Evolutionary conservation across 495 filamentous ascomycete genomes (phyloP), one percentile per base, ranked within the genome.

Genomic region (Aspergillus sclerotiicarbonarius): DNA sequence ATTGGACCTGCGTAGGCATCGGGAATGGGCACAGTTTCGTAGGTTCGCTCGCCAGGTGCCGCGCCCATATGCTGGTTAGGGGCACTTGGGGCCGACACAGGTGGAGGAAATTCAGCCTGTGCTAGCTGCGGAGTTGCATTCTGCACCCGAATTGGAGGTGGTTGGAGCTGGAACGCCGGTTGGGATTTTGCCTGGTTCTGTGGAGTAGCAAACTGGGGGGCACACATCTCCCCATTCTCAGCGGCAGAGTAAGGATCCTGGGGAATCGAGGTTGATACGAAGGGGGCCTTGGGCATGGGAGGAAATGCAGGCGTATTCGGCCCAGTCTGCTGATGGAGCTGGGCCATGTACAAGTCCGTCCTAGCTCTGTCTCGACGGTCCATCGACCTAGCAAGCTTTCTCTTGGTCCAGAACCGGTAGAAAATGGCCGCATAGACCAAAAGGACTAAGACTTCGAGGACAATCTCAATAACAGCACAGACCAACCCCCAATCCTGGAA

Each of bases 401-500:
- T 88, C 81, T 99, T 99, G 57, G 90, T 90, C 82, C 90, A 94
- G 80, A 96, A 90, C 62, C 94, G 89, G 81, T 94, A 98, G 78
- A 96, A 96, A 70, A 95, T 86, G 68, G 97, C 82, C 70, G 80
- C 90, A 79, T 99, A 99, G 67, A 99, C 88, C 35, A 83, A 74
- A 70, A 99, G 96, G 62, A 89, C 90, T 72, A 99, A 84, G 63
- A 88, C 80, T 71, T 99, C 94, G 61, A 99, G 82, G 54, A 95
- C 89, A 61, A 99, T 82, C 77, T 99, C 94, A 75, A 99, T 98
- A 67, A 99, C 89, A 68, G 89, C 89, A 80, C 94, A 99, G 64
- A 99, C 87, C 49, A 99, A 84, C 18, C 88, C 84, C 94, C 94
- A 99, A 74, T 96, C 90, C 88, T 96, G 66, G 6, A 20, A 10